Evolutionary conservation across 2,329 filamentous ascomycete genomes (phyloP), one percentile per base, ranked within the genome.

Genomic region (Ilyonectria mors-panacis): DNA sequence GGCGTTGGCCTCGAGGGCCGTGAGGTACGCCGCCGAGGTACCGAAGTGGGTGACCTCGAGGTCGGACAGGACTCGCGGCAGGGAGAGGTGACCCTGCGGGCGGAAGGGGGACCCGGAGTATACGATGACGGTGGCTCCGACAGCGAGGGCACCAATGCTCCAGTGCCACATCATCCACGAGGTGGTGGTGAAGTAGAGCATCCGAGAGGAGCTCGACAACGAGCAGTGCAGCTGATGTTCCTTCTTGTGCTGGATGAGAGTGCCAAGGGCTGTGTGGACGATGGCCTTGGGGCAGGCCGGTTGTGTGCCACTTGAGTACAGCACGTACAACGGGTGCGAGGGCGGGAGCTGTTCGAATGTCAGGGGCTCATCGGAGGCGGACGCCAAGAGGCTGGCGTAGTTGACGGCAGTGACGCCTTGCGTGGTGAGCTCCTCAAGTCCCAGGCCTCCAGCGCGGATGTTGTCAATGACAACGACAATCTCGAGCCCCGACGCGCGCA

Each of bases 151-250:
- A 1, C 94, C 95, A 21, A 98, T 88, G 45, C 95, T 91, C 95
- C 95, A 98, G 79, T 98, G 95, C 94, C 95, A 98, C 95, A 98
- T 98, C 95, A 99, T 98, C 96, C 95, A 98, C 0, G 94, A 97
- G 12, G 92, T 94, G 4, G 95, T 98, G 1, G 94, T 97, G 83
- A 95, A 98, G 83, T 98, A 98, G 80, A 98, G 93, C 77, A 98
- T 86, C 21, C 92, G 88, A 47, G 94, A 93, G 2, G 85, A 84
- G 0, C 91, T 87, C 9, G 87, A 86, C 70, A 99, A 90, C 23
- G 94, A 94, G 78, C 93, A 93, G 78, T 98, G 95, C 3, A 98
- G 85, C 53, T 92, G 87, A 78, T 97, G 95, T 79, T 98, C 96
- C 79, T 99, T 99, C 82, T 98, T 98, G 84, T 98, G 96, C 79